Conservation (phyloP, 352 stramenopile species). For the Achlya hypogyna region DNA sequence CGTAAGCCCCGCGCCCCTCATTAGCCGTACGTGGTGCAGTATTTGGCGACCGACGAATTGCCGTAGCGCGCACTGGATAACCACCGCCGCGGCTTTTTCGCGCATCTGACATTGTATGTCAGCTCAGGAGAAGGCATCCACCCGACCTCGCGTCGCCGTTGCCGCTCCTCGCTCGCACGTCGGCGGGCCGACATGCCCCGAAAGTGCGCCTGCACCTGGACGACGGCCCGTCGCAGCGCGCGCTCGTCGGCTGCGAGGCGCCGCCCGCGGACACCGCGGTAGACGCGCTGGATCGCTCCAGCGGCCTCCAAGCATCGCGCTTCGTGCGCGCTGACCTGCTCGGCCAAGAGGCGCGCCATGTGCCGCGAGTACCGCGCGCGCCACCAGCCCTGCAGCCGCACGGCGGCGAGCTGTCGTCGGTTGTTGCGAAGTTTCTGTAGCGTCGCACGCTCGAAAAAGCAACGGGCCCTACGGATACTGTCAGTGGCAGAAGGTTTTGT, state of each 20-base stretch:
- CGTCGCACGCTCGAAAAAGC: slow-evolving; percentile 34
- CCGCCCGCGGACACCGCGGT: slow-evolving; percentile 28
- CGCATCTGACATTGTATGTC: background rate
- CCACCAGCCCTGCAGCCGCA: slow-evolving; percentile 34
- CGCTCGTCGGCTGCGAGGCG: slow-evolving; percentile 9
- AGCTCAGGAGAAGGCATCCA: no score
- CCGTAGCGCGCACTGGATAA: slow-evolving; percentile 7
- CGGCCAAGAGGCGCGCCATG: background rate
- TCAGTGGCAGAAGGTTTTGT: no score
- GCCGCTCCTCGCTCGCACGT: slow-evolving; percentile 4
- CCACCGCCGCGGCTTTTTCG: background rate
- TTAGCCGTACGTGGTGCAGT: background rate
- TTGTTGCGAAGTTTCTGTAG: slow-evolving; percentile 22
- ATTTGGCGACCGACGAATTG: background rate
- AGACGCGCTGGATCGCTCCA: slow-evolving; percentile 29
- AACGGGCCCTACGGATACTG: slow-evolving; percentile 18
- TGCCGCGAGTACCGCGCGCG: slow-evolving; percentile 24
- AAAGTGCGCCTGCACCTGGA: slow-evolving; percentile 32
- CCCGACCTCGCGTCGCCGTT: slow-evolving; percentile 22
- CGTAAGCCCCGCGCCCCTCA: background rate
- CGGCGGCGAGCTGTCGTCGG: slow-evolving; percentile 24
- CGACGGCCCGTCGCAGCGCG: slow-evolving; percentile 24
- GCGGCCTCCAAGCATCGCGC: slow-evolving; percentile 12
- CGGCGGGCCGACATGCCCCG: slow-evolving; percentile 5
- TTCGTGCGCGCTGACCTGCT: slow-evolving; percentile 25